Percentiles rank a stretch among this genome's conserved stretches.
These are phyloP conservation scores for Rosa hybrid DNA, from an alignment of 331 rosid genomes.

Conservation along the genomic window DNA sequence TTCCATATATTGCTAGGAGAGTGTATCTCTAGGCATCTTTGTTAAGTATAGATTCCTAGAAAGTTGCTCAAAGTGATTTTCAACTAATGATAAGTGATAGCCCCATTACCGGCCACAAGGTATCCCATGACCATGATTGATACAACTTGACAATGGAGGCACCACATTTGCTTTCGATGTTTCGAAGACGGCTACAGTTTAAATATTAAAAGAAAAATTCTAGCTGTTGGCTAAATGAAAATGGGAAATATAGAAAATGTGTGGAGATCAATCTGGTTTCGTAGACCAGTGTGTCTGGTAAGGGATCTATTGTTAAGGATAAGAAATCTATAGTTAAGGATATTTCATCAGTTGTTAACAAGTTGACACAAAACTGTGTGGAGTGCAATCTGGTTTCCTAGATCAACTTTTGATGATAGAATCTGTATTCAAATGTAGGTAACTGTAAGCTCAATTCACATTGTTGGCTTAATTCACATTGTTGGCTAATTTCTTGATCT, in stretches of 20 bases:
- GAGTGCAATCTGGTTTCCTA: neutral
- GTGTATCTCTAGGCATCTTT: constrained; percentile 26
- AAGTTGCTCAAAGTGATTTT: constrained; percentile 40
- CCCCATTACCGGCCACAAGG: constrained; percentile 41
- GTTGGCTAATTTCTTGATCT: neutral
- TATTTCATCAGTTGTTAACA: constrained; percentile 2
- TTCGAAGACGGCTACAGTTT: neutral
- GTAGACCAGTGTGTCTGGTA: neutral
- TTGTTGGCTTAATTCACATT: neutral
- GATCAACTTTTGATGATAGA: neutral
- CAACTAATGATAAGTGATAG: constrained; percentile 49
- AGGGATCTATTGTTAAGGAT: neutral
- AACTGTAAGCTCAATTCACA: neutral
- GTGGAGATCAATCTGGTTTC: no score
- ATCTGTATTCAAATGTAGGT: neutral
- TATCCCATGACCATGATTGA: constrained; percentile 32
- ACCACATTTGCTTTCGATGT: constrained; percentile 16
- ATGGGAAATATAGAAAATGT: neutral
- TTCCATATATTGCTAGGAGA: constrained; percentile 25
- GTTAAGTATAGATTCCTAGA: constrained; percentile 34
- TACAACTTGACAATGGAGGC: constrained; percentile 32
- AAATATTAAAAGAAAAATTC: neutral
- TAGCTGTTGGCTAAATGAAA: constrained; percentile 7
- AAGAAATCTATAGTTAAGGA: neutral
- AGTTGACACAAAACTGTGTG: constrained; percentile 15